phyloP scores from a whole-genome alignment of 192 early-diverging fungal genomes.

The Podila epigama region DNA sequence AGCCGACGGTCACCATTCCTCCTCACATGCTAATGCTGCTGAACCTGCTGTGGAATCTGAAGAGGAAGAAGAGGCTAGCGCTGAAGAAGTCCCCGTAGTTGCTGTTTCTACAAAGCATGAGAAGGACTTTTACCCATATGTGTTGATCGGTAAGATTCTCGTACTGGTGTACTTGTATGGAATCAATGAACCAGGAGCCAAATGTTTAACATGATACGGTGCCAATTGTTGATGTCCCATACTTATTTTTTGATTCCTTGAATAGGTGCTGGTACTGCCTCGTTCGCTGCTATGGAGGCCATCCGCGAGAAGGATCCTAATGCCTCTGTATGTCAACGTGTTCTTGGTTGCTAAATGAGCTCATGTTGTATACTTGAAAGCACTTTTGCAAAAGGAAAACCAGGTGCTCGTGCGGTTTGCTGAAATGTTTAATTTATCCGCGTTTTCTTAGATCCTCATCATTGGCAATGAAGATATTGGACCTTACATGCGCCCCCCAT shows the following conservation, averaged over 20 bases:
- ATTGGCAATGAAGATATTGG: conserved; percentile 60
- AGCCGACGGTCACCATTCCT: conserved; percentile 7
- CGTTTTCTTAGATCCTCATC: conserved; percentile 54
- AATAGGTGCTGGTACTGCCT: conserved; percentile 67
- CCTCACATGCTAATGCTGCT: background rate
- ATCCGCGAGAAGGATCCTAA: conserved; percentile 65
- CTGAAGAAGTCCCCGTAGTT: background rate
- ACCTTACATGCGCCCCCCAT: conserved; percentile 71
- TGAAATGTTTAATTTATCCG: too few species aligned
- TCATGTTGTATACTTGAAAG: too few species aligned
- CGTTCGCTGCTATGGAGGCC: conserved; percentile 63
- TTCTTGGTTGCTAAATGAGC: background rate
- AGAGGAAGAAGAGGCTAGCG: background rate
- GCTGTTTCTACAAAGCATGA: conserved; percentile 15
- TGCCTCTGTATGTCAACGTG: conserved; percentile 56
- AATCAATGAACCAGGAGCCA: too few species aligned
- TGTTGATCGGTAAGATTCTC: conserved; percentile 45
- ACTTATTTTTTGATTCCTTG: background rate
- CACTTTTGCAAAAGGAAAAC: too few species aligned
- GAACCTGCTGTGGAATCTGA: background rate
- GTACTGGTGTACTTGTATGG: too few species aligned
- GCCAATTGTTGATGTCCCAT: background rate
- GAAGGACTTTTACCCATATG: conserved; percentile 52
- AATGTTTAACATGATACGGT: too few species aligned
- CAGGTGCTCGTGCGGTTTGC: too few species aligned